These are phyloP conservation scores for Simplicillium aogashimaense DNA, from an alignment of 2,329 filamentous ascomycete genomes.

Conservation along the genomic window DNA sequence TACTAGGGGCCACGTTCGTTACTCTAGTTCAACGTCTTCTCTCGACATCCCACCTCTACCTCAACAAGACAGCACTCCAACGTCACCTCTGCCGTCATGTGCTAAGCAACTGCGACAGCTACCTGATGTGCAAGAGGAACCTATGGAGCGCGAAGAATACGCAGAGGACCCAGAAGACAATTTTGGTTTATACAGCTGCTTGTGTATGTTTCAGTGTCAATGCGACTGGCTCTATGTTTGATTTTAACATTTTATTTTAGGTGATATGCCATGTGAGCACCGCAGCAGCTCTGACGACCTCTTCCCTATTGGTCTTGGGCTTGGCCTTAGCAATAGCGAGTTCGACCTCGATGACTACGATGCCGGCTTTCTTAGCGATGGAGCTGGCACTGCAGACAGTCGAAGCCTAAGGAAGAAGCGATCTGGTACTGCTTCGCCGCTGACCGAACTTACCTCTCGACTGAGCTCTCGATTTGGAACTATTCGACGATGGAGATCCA, in stretches of 20 bases:
- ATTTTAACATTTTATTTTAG: conserved; percentile 26
- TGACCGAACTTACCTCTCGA: conserved; percentile 53
- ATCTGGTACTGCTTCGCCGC: conserved; percentile 45
- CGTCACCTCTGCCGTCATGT: conserved; percentile 23
- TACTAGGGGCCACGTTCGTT: conserved; percentile 51
- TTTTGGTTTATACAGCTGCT: conserved; percentile 52
- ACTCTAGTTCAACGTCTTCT: conserved; percentile 71
- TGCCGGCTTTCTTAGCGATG: conserved; percentile 55
- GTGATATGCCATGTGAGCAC: conserved; percentile 53
- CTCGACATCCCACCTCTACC: conserved; percentile 46
- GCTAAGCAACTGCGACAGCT: conserved; percentile 53
- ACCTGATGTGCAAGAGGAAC: conserved; percentile 79
- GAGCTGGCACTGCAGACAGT: conserved; percentile 39
- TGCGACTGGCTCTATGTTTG: conserved; percentile 7
- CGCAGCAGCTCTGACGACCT: conserved; percentile 32
- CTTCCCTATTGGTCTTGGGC: conserved; percentile 21
- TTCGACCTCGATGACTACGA: conserved; percentile 51
- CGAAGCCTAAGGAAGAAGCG: conserved; percentile 43
- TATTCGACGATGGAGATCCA: conserved; percentile 39
- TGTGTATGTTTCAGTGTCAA: conserved; percentile 50
- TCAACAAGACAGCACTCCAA: conserved; percentile 40
- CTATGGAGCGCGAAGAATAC: conserved; percentile 57
- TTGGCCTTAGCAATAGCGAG: conserved; percentile 16
- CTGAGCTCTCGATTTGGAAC: conserved; percentile 52
- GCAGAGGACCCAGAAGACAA: conserved; percentile 16